Percentiles rank a stretch among this genome's conserved stretches.
Evolutionary conservation across 2,329 filamentous ascomycete species (phyloP).

Genomic region (Claviceps spartinae): DNA sequence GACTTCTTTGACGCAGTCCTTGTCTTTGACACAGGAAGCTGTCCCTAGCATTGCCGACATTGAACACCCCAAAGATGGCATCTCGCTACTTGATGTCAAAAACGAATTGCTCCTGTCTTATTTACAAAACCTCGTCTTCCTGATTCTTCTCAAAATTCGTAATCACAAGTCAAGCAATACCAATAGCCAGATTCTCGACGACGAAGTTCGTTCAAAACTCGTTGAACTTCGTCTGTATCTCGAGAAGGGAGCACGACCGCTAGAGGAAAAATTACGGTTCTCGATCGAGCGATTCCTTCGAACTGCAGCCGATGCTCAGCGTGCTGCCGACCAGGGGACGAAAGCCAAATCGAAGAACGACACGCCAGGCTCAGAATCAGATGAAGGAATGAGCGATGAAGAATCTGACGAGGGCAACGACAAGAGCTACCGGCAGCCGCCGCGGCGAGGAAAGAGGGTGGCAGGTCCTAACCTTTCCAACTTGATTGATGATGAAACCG

Average conservation of each 20-base stretch:
- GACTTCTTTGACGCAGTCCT: conserved; percentile 42
- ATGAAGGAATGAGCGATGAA: conserved; percentile 23
- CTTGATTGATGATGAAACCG: conserved; percentile 21
- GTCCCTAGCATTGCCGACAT: conserved; percentile 49
- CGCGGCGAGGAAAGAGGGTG: conserved; percentile 11
- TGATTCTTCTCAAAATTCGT: conserved; percentile 70
- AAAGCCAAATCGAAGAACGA: conserved; percentile 15
- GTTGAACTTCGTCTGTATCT: conserved; percentile 83
- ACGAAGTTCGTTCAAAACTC: conserved; percentile 68
- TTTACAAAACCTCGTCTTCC: conserved; percentile 82
- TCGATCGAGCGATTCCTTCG: conserved; percentile 91
- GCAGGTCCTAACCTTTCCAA: conserved; percentile 20
- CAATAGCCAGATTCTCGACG: conserved; percentile 35
- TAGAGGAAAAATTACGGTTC: conserved; percentile 85
- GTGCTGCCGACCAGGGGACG: conserved; percentile 18
- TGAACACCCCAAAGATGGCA: conserved; percentile 67
- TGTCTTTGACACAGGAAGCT: conserved; percentile 52
- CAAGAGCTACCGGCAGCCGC: conserved; percentile 1
- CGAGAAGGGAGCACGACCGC: conserved; percentile 78
- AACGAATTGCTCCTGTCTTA: conserved; percentile 96
- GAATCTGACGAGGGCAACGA: conserved; percentile 7
- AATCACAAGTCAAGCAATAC: conserved; percentile 25
- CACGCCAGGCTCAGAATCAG: conserved; percentile 5
- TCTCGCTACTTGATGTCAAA: conserved; percentile 89
- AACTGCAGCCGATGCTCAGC: conserved; percentile 63